These are phyloP conservation scores for Colletotrichum falcatum DNA, from an alignment of 2,329 filamentous ascomycete species.

Conservation along the genomic window DNA sequence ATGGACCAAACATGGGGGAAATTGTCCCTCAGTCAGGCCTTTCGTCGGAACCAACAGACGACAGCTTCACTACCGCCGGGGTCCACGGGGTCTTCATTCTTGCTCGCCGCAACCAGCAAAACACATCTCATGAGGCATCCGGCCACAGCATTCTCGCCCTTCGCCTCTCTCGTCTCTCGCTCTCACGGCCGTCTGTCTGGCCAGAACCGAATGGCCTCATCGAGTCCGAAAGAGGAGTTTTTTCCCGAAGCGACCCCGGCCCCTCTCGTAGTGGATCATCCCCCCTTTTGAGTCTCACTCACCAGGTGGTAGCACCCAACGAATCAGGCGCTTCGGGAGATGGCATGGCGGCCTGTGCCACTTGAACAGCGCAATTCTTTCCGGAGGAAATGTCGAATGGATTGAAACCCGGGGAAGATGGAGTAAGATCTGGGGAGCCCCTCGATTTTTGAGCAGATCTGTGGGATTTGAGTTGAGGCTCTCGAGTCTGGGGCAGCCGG, in stretches of 20 bases:
- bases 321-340: slow-evolving; percentile 42
- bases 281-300: slow-evolving; percentile 32
- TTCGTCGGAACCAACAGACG: neutral
- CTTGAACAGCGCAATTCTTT: slow-evolving; percentile 35
- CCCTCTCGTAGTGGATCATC: slow-evolving; percentile 26
- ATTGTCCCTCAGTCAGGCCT: neutral
- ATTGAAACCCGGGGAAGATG: slow-evolving; percentile 41
- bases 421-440: slow-evolving; percentile 41
- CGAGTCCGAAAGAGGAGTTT: slow-evolving; percentile 36
- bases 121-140: neutral
- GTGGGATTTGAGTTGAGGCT: slow-evolving; percentile 30
- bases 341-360: slow-evolving; percentile 35
- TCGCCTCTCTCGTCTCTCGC: neutral
- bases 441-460: slow-evolving; percentile 41
- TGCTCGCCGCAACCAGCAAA: neutral
- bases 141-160: neutral
- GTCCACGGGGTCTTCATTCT: neutral
- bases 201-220: slow-evolving; percentile 21
- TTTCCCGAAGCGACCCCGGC: slow-evolving; percentile 29
- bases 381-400: slow-evolving; percentile 28
- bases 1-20: neutral
- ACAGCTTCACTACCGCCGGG: neutral
- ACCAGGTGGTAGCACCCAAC: slow-evolving; percentile 42
- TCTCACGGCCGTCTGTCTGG: neutral
- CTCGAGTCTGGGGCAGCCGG: slow-evolving; percentile 24